Evolutionary conservation across 371 early-diverging fungal species (phyloP), one percentile per base, ranked within the genome.

Genomic region (Rhizomucor pusillus): DNA sequence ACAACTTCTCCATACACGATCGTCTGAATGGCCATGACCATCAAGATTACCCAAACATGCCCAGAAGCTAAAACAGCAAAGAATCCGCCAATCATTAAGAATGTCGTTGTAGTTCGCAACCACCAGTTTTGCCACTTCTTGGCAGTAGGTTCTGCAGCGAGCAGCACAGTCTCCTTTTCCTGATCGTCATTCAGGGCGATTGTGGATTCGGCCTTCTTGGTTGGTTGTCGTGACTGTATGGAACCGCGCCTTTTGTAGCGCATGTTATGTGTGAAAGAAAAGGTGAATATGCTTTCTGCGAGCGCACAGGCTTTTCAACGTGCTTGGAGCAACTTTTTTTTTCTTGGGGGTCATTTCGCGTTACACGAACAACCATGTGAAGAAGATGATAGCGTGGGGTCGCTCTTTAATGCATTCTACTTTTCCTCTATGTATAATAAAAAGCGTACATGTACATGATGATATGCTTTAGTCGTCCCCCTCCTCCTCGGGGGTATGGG

Each of bases 1-100:
- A 98, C 93, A 13, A 98, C 93, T 65, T 98, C 98, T 54, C 83
- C 86, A 74, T 88, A 94, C 24, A 91, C 87, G 35, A 84, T 57
- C n/a, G 55, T 60, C 23, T 60, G 60, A 22, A 86, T 83, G 50
- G 94, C 93, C 22, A 97, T 79, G 34, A 82, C 74, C 50, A 90
- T 80, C 0, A 98, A 93, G 68, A 95, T 79, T 19, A 92, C 67
- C 75, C 77, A 81, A 13, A 85, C 54, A 54, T 89, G 91, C 5
- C 95, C 95, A 11, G 88, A 80, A 14, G 88, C 87, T 24, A 97
- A 73, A 37, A 94, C 84, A 16, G 76, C 63, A 43, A 91, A 79
- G 67, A 96, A 95, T 14, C 84, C 79, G 22, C 73, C 81, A 49
- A 97, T 89, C 97, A 98, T 96, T 53, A 94, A 75, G 18, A 92